Evolutionary conservation across 176 grass and related monocot species (phyloP), one percentile per base, ranked within the genome.

Genomic region (Musa beccarii): DNA sequence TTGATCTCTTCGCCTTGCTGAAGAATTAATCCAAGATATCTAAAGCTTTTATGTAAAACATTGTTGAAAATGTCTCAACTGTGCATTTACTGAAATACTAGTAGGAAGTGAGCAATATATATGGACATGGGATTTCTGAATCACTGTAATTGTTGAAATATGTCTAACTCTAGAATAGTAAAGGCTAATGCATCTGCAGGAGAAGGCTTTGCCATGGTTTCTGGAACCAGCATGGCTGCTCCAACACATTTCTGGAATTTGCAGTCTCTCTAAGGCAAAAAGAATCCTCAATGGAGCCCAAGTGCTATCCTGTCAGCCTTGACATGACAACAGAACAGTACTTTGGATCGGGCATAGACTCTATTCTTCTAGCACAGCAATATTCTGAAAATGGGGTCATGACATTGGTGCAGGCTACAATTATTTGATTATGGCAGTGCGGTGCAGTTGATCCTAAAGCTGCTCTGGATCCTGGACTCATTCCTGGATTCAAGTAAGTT

Each of bases 221-320:
- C 95, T 81, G 95, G 95, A 79, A 99, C 95, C 17, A 99, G 95
- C 76, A 99, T 99, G 90, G 95, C 95, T 71, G 91, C 95, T 82
- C 95, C 95, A n/a, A 1, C 95, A 99, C 76, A 99, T 99, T 74
- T 76, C 90, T 68, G 90, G 95, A 53, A 99, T n/a, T 99, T 78
- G 95, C 95, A 7, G 95, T 91, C 19, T 86, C 94, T 68, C 84
- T 99, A 86, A 99, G 89, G 81, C 95, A n/a, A 94, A 78, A 94
- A 89, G 78, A 84, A 99, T 64, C 95, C 95, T 1, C 91, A 94
- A 26, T 99, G 95, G 95, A 99, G 91, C 55, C 95, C 95, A 16
- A 84, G 88, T 74, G 88, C 91, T 78, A 99, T 99, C 65, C 94
- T 94, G 71, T 99, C 91, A 14, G 90, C 95, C 23, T 76, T 99